phyloP scores from a whole-genome alignment of 306 rosid species.

The Trifolium pratense region DNA sequence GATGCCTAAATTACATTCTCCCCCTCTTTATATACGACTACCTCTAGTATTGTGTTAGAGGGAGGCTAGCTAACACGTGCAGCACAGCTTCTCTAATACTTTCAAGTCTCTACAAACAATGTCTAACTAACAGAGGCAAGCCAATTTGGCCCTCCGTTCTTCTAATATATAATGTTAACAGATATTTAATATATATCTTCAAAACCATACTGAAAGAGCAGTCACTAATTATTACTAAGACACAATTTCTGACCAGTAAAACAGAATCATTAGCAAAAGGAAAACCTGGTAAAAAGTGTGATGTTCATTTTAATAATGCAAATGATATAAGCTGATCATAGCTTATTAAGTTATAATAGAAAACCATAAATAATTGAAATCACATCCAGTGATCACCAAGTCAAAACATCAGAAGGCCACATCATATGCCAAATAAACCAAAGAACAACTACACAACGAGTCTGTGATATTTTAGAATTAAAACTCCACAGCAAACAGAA shows the following conservation, averaged over 20 bases:
- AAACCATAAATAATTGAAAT: constrained; percentile 1
- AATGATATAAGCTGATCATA: background rate
- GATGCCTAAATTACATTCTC: background rate
- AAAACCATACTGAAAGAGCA: background rate
- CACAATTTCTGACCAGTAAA: background rate
- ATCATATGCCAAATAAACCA: constrained; percentile 11
- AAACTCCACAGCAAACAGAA: background rate
- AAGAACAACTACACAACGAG: constrained; percentile 5
- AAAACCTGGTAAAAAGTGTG: background rate
- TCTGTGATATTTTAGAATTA: background rate
- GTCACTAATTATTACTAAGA: constrained; percentile 4
- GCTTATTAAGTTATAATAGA: background rate
- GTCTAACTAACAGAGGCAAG: background rate
- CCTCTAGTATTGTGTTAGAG: background rate
- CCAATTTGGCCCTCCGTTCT: background rate
- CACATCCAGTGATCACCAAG: background rate
- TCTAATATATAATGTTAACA: background rate
- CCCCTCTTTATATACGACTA: background rate
- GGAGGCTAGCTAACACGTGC: background rate
- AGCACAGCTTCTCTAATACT: background rate
- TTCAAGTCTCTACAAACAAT: background rate
- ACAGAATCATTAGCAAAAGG: background rate
- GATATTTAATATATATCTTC: constrained; percentile 5
- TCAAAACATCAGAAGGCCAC: background rate
- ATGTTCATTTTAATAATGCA: constrained; percentile 6